phyloP scores from a whole-genome alignment of 257 asterid species.

The Salvia splendens region DNA sequence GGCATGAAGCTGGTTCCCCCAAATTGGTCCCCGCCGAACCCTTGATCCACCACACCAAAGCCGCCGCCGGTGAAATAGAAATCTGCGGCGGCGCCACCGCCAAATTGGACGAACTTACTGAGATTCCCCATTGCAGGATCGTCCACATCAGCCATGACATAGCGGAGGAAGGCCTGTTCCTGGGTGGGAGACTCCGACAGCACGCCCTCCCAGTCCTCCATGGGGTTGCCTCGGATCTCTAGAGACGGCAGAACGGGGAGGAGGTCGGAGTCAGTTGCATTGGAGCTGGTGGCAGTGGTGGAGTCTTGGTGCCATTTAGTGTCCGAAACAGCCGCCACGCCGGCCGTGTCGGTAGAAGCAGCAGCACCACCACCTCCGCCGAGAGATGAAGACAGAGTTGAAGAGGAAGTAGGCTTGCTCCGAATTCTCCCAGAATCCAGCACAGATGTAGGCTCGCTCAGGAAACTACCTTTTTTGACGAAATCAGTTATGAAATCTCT shows the following conservation, averaged over 20 bases:
- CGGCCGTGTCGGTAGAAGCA: slow-evolving; percentile 67
- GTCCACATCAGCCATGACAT: slow-evolving; percentile 95
- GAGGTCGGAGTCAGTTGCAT: slow-evolving; percentile 63
- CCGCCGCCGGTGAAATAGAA: slow-evolving; percentile 53
- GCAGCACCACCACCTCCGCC: slow-evolving; percentile 64
- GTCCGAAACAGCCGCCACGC: slow-evolving; percentile 82
- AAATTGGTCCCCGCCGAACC: slow-evolving; percentile 51
- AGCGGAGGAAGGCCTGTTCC: slow-evolving; percentile 70
- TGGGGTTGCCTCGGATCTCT: slow-evolving; percentile 48
- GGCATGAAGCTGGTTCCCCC: slow-evolving; percentile 43
- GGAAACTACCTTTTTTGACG: slow-evolving; percentile 37
- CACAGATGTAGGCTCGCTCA: slow-evolving; percentile 76
- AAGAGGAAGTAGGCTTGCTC: slow-evolving; percentile 69
- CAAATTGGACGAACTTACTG: slow-evolving; percentile 57
- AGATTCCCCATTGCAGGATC: slow-evolving; percentile 70
- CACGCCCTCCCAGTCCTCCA: slow-evolving; percentile 93
- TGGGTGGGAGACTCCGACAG: slow-evolving; percentile 72
- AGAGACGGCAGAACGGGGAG: slow-evolving; percentile 63
- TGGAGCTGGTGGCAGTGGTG: slow-evolving; percentile 73
- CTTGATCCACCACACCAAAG: slow-evolving; percentile 71
- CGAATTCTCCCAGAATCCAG: slow-evolving; percentile 77
- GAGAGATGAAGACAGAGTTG: slow-evolving; percentile 86
- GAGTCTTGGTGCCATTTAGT: slow-evolving; percentile 77
- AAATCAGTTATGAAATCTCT: slow-evolving; percentile 31
- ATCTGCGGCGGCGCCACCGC: slow-evolving; percentile 48